Evolutionary conservation across 768 basidiomycete genomes (phyloP).

Genomic region (Lentinula sp.): DNA sequence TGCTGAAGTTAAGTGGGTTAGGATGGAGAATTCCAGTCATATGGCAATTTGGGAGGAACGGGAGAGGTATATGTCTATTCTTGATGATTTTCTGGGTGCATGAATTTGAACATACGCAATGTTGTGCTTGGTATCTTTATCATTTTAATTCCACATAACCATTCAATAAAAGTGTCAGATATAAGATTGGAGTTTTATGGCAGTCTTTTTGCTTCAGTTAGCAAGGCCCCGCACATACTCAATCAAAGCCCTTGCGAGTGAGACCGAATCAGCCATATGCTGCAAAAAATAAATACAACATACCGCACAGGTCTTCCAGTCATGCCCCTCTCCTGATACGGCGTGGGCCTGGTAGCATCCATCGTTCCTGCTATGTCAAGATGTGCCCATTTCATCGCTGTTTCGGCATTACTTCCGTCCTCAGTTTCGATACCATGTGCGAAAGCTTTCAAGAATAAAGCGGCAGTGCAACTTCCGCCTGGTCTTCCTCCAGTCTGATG

Average conservation of each 20-base stretch:
- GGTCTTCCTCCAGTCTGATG: slow-evolving; percentile 63
- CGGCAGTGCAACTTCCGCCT: slow-evolving; percentile 75
- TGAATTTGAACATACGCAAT: background rate
- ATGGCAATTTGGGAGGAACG: slow-evolving; percentile 37
- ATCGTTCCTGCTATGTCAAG: slow-evolving; percentile 78
- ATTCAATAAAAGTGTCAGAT: background rate
- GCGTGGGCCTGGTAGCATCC: slow-evolving; percentile 56
- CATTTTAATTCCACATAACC: background rate
- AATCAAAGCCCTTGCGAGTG: background rate
- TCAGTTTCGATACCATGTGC: slow-evolving; percentile 67
- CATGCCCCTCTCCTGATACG: slow-evolving; percentile 60
- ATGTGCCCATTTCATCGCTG: slow-evolving; percentile 76
- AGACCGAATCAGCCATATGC: background rate
- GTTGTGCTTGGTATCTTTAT: no score
- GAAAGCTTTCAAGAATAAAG: slow-evolving; percentile 81
- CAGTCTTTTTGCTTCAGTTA: background rate
- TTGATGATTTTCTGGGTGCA: slow-evolving; percentile 23
- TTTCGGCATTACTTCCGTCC: slow-evolving; percentile 36
- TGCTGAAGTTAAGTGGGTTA: slow-evolving; percentile 36
- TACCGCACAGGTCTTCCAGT: slow-evolving; percentile 34
- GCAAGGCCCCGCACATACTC: slow-evolving; percentile 1
- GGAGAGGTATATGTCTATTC: slow-evolving; percentile 30
- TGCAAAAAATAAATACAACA: background rate
- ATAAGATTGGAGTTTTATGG: background rate
- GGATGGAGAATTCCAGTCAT: slow-evolving; percentile 38